These are phyloP conservation scores for Claviceps pusilla DNA, from an alignment of 2,329 filamentous ascomycete species.

Conservation along the genomic window DNA sequence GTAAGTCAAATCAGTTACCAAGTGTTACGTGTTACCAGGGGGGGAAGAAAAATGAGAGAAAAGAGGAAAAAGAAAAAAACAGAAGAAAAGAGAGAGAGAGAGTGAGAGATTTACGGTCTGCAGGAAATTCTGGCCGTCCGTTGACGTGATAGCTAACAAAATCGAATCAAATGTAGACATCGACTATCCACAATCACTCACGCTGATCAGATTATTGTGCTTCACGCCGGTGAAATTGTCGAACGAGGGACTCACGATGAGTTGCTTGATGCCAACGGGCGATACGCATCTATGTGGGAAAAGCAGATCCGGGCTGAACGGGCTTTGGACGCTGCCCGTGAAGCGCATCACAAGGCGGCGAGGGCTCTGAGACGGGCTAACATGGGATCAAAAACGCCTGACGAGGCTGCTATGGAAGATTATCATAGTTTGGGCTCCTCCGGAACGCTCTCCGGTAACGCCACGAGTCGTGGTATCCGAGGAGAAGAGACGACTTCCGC, in stretches of 20 bases:
- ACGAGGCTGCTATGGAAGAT: constrained; percentile 29
- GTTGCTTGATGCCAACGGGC: constrained; percentile 52
- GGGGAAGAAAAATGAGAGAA: no score
- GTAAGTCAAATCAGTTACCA: constrained; percentile 30
- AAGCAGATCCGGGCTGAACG: constrained; percentile 71
- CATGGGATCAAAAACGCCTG: constrained; percentile 23
- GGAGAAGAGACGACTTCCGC: constrained; percentile 18
- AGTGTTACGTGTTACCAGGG: no score
- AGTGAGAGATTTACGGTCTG: no score
- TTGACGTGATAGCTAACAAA: constrained; percentile 8
- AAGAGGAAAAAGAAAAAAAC: background rate
- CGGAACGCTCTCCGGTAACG: constrained; percentile 23
- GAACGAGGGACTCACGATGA: constrained; percentile 70
- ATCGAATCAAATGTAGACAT: constrained; percentile 33
- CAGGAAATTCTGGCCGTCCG: no score
- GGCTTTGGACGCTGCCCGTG: constrained; percentile 29
- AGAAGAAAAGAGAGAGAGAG: background rate
- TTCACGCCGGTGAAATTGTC: constrained; percentile 59
- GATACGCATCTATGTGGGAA: constrained; percentile 76
- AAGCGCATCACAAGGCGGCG: constrained; percentile 21
- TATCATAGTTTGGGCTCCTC: constrained; percentile 32
- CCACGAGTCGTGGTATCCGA: constrained; percentile 17
- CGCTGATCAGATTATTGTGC: constrained; percentile 70
- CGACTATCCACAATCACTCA: constrained; percentile 74
- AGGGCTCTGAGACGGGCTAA: constrained; percentile 33